phyloP scores from a whole-genome alignment of 352 stramenopile species.

The Globisporangium megalacanthum region DNA sequence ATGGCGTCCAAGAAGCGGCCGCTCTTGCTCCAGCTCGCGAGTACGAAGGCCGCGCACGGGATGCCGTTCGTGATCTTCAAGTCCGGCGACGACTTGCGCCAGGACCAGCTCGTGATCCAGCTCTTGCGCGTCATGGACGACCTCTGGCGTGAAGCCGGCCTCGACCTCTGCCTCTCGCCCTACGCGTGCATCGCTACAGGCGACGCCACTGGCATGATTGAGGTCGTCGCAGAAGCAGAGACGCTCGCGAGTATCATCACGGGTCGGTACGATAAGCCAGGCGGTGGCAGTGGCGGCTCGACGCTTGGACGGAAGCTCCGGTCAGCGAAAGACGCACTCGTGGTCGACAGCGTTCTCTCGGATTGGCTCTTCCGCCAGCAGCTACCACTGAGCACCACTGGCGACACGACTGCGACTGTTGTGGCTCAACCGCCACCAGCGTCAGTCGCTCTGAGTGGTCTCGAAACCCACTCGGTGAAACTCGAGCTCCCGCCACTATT shows the following conservation, averaged over 20 bases:
- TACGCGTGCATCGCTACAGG: conserved; percentile 89
- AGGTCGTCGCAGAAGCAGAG: conserved; percentile 84
- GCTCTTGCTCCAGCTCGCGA: conserved; percentile 84
- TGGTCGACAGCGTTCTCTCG: conserved; percentile 53
- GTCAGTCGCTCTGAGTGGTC: no score
- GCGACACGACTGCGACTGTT: conserved; percentile 1
- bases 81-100: conserved; percentile 88
- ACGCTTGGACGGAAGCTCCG: conserved; percentile 64
- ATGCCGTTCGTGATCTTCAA: conserved; percentile 89
- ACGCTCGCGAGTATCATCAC: conserved; percentile 88
- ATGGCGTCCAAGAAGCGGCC: conserved; percentile 94
- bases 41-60: conserved; percentile 52
- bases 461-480: background rate
- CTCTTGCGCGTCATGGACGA: conserved; percentile 90
- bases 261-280: conserved; percentile 49
- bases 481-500: background rate
- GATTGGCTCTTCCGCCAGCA: conserved; percentile 53
- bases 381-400: background rate
- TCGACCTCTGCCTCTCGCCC: conserved; percentile 82
- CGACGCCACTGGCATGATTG: conserved; percentile 84
- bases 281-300: conserved; percentile 15
- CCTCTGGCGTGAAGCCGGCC: conserved; percentile 76
- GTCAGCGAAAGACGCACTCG: conserved; percentile 61
- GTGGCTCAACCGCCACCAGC: background rate
- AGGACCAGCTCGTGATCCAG: conserved; percentile 92